These are phyloP conservation scores for Thielaviopsis musarum DNA, from an alignment of 2,329 filamentous ascomycete genomes.

Conservation along the genomic window DNA sequence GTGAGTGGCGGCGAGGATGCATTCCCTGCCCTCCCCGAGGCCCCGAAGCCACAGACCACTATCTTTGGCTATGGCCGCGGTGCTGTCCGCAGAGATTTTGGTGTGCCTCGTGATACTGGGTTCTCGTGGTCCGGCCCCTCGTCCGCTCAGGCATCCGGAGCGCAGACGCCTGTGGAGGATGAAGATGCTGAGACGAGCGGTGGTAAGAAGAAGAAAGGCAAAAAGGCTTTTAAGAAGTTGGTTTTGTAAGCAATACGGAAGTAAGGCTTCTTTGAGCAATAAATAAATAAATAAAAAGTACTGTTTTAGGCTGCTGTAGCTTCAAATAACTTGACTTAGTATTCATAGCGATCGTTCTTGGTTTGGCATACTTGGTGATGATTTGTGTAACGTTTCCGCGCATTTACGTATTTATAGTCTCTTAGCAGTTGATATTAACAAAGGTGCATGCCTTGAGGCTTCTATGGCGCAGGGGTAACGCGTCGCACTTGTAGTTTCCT, in stretches of 20 bases:
- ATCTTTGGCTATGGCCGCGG: constrained; percentile 44
- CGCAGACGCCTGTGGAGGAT: constrained; percentile 15
- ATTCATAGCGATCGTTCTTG: no score
- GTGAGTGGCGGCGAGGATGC: constrained; percentile 32
- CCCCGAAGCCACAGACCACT: constrained; percentile 49
- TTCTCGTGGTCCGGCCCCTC: constrained; percentile 33
- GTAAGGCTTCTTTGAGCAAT: no score
- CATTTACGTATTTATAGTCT: no score
- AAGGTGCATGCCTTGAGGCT: constrained; percentile 5
- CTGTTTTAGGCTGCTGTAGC: no score
- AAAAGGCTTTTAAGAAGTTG: constrained; percentile 22
- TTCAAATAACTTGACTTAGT: no score
- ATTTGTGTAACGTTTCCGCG: neutral
- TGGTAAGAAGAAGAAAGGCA: constrained; percentile 42
- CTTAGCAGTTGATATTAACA: neutral
- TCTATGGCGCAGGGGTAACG: constrained; percentile 14
- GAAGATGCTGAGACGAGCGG: constrained; percentile 16
- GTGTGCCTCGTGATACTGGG: constrained; percentile 27
- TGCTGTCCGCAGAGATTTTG: constrained; percentile 37
- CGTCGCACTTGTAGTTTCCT: constrained; percentile 13
- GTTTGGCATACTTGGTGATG: neutral
- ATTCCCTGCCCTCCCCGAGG: constrained; percentile 70
- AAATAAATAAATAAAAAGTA: no score
- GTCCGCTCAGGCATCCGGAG: constrained; percentile 16
- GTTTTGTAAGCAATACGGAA: neutral